These are phyloP conservation scores for Trypanosoma boissoni DNA, from an alignment of 208 protist species.

Conservation along the genomic window DNA sequence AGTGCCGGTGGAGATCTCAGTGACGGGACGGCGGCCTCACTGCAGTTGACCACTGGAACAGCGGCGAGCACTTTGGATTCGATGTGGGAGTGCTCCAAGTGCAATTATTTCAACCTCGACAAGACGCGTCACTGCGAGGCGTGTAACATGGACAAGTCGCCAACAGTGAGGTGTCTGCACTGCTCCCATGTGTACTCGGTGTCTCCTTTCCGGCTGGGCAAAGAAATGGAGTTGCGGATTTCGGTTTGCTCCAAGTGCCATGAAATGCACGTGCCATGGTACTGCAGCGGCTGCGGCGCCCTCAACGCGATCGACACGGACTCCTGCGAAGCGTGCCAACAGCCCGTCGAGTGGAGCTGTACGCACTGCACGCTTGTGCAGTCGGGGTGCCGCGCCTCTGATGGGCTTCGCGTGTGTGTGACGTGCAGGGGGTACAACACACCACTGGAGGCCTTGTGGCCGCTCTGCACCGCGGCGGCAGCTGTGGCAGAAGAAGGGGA, in stretches of 20 bases:
- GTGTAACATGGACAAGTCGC: no score
- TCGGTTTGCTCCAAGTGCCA: slow-evolving; percentile 35
- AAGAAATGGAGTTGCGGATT: background rate
- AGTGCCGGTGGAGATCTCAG: no score
- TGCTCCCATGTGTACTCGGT: background rate
- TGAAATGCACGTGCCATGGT: slow-evolving; percentile 55
- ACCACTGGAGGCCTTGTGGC: slow-evolving; percentile 45
- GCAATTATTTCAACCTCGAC: no score
- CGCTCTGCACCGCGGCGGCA: slow-evolving; percentile 27
- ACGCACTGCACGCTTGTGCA: slow-evolving; percentile 60
- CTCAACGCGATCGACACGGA: slow-evolving; percentile 69
- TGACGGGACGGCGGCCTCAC: no score
- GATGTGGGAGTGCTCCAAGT: no score
- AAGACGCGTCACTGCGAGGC: no score
- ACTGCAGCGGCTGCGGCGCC: slow-evolving; percentile 43
- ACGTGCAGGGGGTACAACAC: slow-evolving; percentile 68
- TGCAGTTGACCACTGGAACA: no score
- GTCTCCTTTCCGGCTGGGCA: slow-evolving; percentile 12
- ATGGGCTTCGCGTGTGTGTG: slow-evolving; percentile 62
- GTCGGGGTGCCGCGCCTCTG: slow-evolving; percentile 26
- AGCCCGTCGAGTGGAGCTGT: slow-evolving; percentile 61
- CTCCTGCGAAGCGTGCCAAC: slow-evolving; percentile 35
- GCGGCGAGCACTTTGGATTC: no score
- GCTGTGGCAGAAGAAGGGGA: slow-evolving; percentile 27
- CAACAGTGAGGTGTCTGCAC: no score